Percentiles rank a stretch among this genome's conserved stretches.
These are phyloP conservation scores for Aspergillus latus DNA, from an alignment of 2,329 filamentous ascomycete species.

Conservation along the genomic window DNA sequence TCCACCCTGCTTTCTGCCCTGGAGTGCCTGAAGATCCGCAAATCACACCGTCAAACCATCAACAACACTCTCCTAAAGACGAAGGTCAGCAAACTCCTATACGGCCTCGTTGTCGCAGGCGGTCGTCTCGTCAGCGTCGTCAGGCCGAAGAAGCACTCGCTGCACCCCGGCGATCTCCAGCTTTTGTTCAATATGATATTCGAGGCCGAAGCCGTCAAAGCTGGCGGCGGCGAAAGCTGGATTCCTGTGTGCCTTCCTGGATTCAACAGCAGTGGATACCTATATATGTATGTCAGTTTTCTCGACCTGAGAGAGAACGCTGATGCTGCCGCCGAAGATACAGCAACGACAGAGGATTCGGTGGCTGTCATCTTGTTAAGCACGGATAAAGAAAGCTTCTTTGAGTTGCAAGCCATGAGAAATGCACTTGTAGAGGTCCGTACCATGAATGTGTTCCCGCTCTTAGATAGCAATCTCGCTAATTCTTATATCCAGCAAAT, in stretches of 20 bases:
- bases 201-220: conserved; percentile 86
- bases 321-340: conserved; percentile 43
- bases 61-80: conserved; percentile 83
- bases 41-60: conserved; percentile 79
- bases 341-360: conserved; percentile 60
- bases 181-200: conserved; percentile 99
- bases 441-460: neutral
- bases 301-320: conserved; percentile 63
- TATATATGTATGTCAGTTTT: conserved; percentile 99
- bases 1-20: conserved; percentile 84
- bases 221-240: conserved; percentile 95
- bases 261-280: conserved; percentile 93
- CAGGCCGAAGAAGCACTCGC: conserved; percentile 86
- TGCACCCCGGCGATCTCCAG: conserved; percentile 93
- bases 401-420: conserved; percentile 73
- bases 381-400: conserved; percentile 90
- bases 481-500: conserved; percentile 57
- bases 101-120: conserved; percentile 89
- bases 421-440: conserved; percentile 58
- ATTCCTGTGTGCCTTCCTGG: conserved; percentile 92
- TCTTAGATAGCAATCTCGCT: conserved; percentile 27
- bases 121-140: conserved; percentile 93
- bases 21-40: conserved; percentile 89
- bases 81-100: conserved; percentile 75
- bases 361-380: conserved; percentile 93